Conservation (phyloP, 1,284 basidiomycete species). For the Neotropicomus parvogracilis region DNA sequence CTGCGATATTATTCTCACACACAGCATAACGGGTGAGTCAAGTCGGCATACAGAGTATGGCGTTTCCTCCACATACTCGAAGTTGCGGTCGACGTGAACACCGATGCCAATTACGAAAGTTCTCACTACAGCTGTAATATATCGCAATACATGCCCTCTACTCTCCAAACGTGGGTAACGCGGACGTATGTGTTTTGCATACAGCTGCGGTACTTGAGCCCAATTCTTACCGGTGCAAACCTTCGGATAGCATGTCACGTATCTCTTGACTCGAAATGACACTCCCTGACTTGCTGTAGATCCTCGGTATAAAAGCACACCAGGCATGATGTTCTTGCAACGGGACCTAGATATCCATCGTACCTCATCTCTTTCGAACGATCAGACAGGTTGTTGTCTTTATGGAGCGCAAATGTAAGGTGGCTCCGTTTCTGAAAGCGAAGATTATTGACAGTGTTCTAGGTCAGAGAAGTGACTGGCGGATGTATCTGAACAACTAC, state of each 20-base stretch:
- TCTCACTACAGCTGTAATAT: conserved; percentile 19
- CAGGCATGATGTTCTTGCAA: conserved; percentile 6
- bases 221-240: conserved; percentile 7
- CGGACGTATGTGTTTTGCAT: conserved; percentile 6
- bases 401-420: conserved; percentile 24
- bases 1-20: conserved; percentile 27
- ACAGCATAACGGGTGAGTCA: conserved; percentile 34
- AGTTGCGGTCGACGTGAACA: conserved; percentile 17
- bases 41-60: conserved; percentile 28
- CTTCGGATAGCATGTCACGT: conserved; percentile 15
- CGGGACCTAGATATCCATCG: conserved; percentile 5
- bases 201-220: conserved; percentile 24
- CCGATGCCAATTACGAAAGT: conserved; percentile 24
- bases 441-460: conserved; percentile 9
- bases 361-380: conserved; percentile 1
- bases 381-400: not conserved
- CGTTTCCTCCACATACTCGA: conserved; percentile 22
- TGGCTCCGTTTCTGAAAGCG: not conserved
- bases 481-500: conserved; percentile 30
- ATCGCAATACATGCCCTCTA: conserved; percentile 8
- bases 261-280: conserved; percentile 30
- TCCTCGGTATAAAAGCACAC: conserved; percentile 25
- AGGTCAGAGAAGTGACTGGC: conserved; percentile 27
- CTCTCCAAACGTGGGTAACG: conserved; percentile 21
- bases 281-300: conserved; percentile 25